Evolutionary conservation across 148 eudicot species (phyloP).

Genomic region (Vaccinium vitisidaea): DNA sequence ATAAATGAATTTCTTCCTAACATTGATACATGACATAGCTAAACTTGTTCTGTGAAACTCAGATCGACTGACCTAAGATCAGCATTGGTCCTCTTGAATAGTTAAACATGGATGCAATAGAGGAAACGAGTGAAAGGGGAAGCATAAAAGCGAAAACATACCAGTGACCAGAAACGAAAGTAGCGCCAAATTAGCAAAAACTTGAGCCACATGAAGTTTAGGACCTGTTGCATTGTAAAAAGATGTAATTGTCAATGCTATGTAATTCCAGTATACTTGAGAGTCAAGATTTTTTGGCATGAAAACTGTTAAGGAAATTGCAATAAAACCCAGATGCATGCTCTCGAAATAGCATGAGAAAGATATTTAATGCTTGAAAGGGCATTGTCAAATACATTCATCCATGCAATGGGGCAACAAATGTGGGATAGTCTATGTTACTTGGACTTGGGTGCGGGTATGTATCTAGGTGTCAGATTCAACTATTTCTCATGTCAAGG

Average conservation of each 20-base stretch:
- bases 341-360: too few species aligned
- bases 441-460: too few species aligned
- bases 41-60: background rate
- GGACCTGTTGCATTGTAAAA: slow-evolving; percentile 51
- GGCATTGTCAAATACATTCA: too few species aligned
- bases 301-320: background rate
- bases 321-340: too few species aligned
- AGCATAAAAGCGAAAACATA: slow-evolving; percentile 20
- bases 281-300: background rate
- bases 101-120: background rate
- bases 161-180: slow-evolving; percentile 94
- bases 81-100: background rate
- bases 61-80: slow-evolving; percentile 4
- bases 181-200: slow-evolving; percentile 95
- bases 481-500: too few species aligned
- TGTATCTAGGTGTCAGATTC: too few species aligned
- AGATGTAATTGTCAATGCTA: slow-evolving; percentile 4
- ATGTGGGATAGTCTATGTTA: too few species aligned
- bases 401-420: too few species aligned
- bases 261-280: background rate
- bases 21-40: background rate
- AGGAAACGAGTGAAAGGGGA: background rate
- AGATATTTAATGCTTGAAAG: too few species aligned
- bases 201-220: slow-evolving; percentile 98
- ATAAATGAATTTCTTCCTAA: background rate